phyloP scores from a whole-genome alignment of 2,329 filamentous ascomycete genomes.

The Penicillium occitanis region DNA sequence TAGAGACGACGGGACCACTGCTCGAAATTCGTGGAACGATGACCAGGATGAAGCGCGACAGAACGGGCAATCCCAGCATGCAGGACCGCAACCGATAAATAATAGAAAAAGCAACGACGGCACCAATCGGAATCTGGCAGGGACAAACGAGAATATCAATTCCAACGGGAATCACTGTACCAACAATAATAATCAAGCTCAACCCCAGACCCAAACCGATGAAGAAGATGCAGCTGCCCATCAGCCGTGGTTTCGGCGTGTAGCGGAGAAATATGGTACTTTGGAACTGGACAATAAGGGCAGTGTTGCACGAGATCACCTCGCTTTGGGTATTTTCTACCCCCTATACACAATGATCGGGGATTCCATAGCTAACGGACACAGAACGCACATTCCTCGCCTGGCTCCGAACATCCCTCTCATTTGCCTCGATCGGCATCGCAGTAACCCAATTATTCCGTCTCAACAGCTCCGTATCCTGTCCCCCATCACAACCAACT shows the following conservation, averaged over 20 bases:
- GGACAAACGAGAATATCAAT: background rate
- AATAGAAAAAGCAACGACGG: background rate
- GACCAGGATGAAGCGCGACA: constrained; percentile 11
- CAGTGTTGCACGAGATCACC: constrained; percentile 64
- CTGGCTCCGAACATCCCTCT: constrained; percentile 65
- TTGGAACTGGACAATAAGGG: constrained; percentile 67
- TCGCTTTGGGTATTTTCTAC: constrained; percentile 56
- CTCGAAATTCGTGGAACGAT: constrained; percentile 21
- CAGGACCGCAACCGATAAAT: background rate
- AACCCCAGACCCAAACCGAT: constrained; percentile 14
- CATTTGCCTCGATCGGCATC: constrained; percentile 66
- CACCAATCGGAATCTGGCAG: background rate
- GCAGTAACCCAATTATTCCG: constrained; percentile 67
- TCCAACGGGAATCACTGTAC: background rate
- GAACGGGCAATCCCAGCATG: background rate
- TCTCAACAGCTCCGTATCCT: constrained; percentile 53
- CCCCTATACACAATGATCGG: background rate
- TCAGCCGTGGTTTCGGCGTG: constrained; percentile 47
- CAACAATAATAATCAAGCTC: constrained; percentile 7
- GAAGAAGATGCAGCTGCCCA: background rate
- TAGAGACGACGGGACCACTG: background rate
- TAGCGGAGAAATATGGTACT: constrained; percentile 60
- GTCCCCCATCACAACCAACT: background rate
- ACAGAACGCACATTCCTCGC: constrained; percentile 67
- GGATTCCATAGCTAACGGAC: background rate